A percentile compares a stretch with the other conserved stretches of the same genome.
These are phyloP conservation scores for Sporothrix schenckii DNA, from an alignment of 2,329 filamentous ascomycete genomes.

Conservation along the genomic window DNA sequence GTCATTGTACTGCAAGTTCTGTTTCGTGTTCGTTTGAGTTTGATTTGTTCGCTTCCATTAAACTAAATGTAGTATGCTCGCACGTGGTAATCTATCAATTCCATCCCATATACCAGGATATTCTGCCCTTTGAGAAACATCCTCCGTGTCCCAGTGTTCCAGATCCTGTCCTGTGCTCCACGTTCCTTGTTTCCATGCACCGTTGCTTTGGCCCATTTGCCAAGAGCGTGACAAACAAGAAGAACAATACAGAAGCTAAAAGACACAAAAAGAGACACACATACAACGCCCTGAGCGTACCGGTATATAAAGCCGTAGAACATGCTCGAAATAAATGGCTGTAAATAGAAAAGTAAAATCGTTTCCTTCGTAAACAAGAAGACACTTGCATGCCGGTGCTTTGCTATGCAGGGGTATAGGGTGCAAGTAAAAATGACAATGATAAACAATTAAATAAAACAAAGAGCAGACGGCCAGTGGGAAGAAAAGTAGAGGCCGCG, in stretches of 20 bases:
- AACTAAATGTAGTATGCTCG: conserved; percentile 18
- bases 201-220: not conserved
- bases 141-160: conserved; percentile 5
- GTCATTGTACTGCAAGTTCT: not conserved
- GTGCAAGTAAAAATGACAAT: conserved; percentile 39
- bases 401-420: conserved; percentile 29
- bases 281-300: conserved; percentile 11
- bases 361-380: conserved; percentile 15
- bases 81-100: conserved; percentile 23
- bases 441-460: conserved; percentile 36
- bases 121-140: not conserved
- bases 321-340: not conserved
- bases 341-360: conserved; percentile 5
- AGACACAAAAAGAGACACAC: not conserved
- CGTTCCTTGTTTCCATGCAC: not conserved
- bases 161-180: not conserved
- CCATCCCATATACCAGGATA: not conserved
- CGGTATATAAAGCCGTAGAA: not conserved
- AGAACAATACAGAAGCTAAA: not conserved
- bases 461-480: not conserved
- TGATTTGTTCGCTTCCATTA: conserved; percentile 14
- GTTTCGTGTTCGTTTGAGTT: not conserved
- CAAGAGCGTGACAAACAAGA: not conserved
- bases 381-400: conserved; percentile 18
- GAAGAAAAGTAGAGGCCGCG: not conserved